Evolutionary conservation across 768 basidiomycete genomes (phyloP).

Genomic region (Porphyrellus cyaneotinctus): DNA sequence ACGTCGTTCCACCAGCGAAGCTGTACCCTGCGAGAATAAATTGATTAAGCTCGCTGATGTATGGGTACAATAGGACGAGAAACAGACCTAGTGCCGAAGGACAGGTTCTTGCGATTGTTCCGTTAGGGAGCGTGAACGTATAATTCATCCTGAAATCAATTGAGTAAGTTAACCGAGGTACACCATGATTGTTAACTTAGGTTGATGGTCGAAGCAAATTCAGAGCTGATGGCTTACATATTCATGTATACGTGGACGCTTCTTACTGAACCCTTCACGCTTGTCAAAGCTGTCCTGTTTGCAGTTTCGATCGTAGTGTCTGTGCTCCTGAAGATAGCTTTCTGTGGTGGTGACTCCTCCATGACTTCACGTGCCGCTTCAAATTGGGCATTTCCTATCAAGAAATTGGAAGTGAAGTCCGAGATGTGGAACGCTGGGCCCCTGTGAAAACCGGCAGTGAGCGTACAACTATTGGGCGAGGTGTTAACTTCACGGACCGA

Average conservation of each 20-base stretch:
- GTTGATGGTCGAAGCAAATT: neutral
- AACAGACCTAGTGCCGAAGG: conserved; percentile 73
- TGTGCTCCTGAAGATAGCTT: conserved; percentile 13
- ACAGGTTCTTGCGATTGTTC: conserved; percentile 65
- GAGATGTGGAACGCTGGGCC: conserved; percentile 74
- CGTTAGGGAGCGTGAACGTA: conserved; percentile 60
- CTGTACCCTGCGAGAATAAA: conserved; percentile 48
- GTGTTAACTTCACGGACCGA: conserved; percentile 39
- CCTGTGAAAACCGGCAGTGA: conserved; percentile 30
- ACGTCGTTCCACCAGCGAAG: conserved; percentile 83
- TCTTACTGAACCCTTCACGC: conserved; percentile 57
- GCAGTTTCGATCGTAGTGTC: conserved; percentile 18
- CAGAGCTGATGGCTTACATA: conserved; percentile 48
- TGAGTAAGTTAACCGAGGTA: neutral
- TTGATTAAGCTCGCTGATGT: neutral
- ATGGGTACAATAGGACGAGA: neutral
- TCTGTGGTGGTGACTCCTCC: conserved; percentile 34
- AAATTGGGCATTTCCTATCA: conserved; percentile 70
- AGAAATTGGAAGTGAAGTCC: conserved; percentile 70
- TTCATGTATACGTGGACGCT: conserved; percentile 68
- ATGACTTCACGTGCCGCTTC: conserved; percentile 64
- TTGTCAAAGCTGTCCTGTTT: conserved; percentile 30
- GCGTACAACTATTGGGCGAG: neutral
- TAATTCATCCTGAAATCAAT: conserved; percentile 50
- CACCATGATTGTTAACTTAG: too few relatives aligned